Evolutionary conservation across 768 basidiomycete species (phyloP).

Genomic region (Pluteus cervinus): DNA sequence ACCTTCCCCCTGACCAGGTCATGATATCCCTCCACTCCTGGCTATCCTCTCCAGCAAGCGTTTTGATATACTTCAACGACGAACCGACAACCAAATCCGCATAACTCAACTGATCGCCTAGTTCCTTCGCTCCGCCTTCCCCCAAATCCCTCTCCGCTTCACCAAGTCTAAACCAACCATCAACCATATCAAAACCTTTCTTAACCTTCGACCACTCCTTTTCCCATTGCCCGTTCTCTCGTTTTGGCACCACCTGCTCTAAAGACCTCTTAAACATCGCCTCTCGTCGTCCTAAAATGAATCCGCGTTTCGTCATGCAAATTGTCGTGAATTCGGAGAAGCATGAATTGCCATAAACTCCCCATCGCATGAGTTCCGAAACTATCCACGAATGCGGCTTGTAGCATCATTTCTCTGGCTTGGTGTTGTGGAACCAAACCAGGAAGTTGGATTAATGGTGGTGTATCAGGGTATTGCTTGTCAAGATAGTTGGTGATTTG

Average conservation of each 20-base stretch:
- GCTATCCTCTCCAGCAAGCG: constrained; percentile 16
- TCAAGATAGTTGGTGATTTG: constrained; percentile 35
- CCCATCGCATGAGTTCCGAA: constrained; percentile 5
- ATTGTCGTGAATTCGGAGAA: background rate
- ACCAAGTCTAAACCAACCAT: constrained; percentile 3
- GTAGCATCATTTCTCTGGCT: too few relatives aligned
- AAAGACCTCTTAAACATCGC: background rate
- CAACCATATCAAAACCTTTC: constrained; percentile 2
- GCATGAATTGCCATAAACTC: background rate
- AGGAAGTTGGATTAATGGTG: constrained; percentile 16
- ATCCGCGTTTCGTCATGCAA: background rate
- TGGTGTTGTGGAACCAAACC: background rate
- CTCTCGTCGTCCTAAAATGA: constrained; percentile 4
- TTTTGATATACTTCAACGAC: constrained; percentile 14
- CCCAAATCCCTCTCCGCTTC: too few relatives aligned
- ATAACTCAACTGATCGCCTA: constrained; percentile 13
- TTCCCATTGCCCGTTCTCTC: background rate
- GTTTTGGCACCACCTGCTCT: constrained; percentile 1
- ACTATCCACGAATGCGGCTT: constrained; percentile 17
- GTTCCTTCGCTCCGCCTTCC: too few relatives aligned
- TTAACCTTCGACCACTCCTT: constrained; percentile 1
- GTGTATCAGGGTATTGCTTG: constrained; percentile 27
- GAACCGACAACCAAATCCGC: constrained; percentile 19
- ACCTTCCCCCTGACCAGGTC: constrained; percentile 18
- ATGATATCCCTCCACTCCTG: constrained; percentile 20